Evolutionary conservation across 2,329 filamentous ascomycete genomes (phyloP).

Genomic region (Ophiostoma angusticollis): DNA sequence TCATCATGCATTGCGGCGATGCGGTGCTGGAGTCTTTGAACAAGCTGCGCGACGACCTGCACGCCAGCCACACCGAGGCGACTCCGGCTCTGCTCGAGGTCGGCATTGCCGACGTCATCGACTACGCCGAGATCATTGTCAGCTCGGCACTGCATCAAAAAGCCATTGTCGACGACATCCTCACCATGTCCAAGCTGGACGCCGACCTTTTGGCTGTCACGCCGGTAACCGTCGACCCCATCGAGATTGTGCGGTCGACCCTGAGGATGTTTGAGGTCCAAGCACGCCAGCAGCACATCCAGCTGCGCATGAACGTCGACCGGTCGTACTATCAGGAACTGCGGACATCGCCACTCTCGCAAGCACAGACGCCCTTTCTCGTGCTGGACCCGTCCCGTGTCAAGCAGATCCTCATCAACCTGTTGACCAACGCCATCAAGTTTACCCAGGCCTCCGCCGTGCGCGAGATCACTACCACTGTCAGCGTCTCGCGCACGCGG

Average conservation of each 20-base stretch:
- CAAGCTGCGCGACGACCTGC: slow-evolving; percentile 25
- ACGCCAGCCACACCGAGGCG: slow-evolving; percentile 14
- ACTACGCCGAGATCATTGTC: slow-evolving; percentile 65
- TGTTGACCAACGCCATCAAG: slow-evolving; percentile 71
- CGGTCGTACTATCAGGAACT: slow-evolving; percentile 35
- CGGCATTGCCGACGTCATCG: slow-evolving; percentile 56
- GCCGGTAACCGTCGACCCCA: slow-evolving; percentile 54
- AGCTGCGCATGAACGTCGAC: slow-evolving; percentile 51
- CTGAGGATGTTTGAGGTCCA: slow-evolving; percentile 72
- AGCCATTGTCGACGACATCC: slow-evolving; percentile 61
- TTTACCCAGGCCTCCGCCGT: slow-evolving; percentile 55
- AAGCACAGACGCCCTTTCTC: slow-evolving; percentile 46
- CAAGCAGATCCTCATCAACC: slow-evolving; percentile 67
- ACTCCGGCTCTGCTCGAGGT: slow-evolving; percentile 36
- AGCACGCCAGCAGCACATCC: slow-evolving; percentile 54
- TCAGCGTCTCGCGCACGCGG: slow-evolving; percentile 30
- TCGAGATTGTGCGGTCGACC: slow-evolving; percentile 51
- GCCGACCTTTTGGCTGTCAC: slow-evolving; percentile 61
- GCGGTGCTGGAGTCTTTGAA: slow-evolving; percentile 45
- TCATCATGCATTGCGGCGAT: slow-evolving; percentile 63
- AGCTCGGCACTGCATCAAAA: slow-evolving; percentile 73
- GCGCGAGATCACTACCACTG: slow-evolving; percentile 38
- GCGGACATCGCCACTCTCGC: background rate
- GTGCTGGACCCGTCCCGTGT: slow-evolving; percentile 60
- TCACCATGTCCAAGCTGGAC: slow-evolving; percentile 64